Evolutionary conservation across 495 filamentous ascomycete genomes (phyloP).

Genomic region (Podospora bellae-mahoneyi): DNA sequence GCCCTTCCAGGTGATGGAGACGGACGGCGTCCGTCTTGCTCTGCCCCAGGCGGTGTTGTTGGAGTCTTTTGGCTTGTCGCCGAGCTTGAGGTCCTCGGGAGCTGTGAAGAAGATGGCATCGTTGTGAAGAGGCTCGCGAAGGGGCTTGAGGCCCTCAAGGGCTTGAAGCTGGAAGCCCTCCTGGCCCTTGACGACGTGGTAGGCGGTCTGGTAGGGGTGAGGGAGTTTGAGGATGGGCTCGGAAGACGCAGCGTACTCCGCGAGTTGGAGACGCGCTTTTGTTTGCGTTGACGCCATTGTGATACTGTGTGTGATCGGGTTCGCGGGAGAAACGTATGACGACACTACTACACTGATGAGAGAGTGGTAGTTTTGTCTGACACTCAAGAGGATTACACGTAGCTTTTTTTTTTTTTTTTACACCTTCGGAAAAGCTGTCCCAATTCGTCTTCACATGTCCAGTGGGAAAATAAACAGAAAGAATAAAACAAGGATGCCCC

Average conservation of each 20-base stretch:
- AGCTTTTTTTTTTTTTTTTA: too few species aligned
- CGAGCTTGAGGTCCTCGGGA: constrained; percentile 43
- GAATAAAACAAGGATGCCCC: neutral
- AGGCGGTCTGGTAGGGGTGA: constrained; percentile 46
- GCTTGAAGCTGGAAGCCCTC: constrained; percentile 27
- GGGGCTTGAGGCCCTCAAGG: constrained; percentile 14
- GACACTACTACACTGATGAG: too few species aligned
- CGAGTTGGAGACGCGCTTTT: constrained; percentile 21
- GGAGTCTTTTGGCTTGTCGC: constrained; percentile 43
- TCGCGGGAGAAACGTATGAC: too few species aligned
- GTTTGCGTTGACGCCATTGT: constrained; percentile 10
- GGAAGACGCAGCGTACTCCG: constrained; percentile 30
- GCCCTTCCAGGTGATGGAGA: constrained; percentile 37
- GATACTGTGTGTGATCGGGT: neutral
- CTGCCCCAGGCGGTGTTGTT: constrained; percentile 49
- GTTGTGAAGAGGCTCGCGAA: constrained; percentile 36
- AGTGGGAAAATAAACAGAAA: neutral
- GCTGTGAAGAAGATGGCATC: constrained; percentile 41
- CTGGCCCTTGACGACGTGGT: constrained; percentile 32
- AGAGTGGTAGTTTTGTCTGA: neutral
- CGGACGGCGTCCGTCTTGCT: constrained; percentile 42
- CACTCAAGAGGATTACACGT: neutral
- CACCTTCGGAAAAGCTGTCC: neutral
- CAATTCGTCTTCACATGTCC: neutral
- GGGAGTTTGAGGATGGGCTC: constrained; percentile 44